Evolutionary conservation across 257 asterid species (phyloP), one percentile per base, ranked within the genome.

Genomic region (Jacaranda mimosifolia): DNA sequence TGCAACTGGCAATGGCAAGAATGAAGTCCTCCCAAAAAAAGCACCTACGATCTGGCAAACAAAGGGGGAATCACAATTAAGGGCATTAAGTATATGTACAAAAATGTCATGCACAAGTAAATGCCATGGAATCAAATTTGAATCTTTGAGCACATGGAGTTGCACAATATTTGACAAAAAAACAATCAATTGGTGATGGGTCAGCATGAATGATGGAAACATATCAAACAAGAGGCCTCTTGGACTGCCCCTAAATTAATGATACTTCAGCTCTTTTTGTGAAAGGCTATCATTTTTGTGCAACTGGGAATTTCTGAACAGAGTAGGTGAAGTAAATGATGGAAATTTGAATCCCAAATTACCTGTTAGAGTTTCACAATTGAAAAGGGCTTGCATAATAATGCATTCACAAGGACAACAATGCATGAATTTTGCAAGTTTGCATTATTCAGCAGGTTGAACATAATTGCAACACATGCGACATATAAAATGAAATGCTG

Each of bases 181-280:
- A 75, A 71, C 1, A 69, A 48, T 69, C 12, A 49, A 26, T 49
- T 52, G 6, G 66, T 26, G 36, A 53, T n/a, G 18, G 67, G 74
- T 63, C 40, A 36, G 72, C 75, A 68, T 45, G 74, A 74, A 84
- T 81, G 79, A 71, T 55, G 71, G 53, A 74, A 77, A 66, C 77
- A 75, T 69, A 75, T 76, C 77, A 79, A 72, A 81, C 72, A 65
- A 71, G 51, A 19, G 49, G 63, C 9, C 62, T 56, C 68, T 42
- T 75, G 62, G 68, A 83, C 82, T 73, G 60, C 63, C 69, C 36
- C 39, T 4, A 39, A 43, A 72, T 63, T 58, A 55, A 26, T 76
- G 63, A 52, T 18, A 73, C 75, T 57, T 35, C 70, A 70, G 36
- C 77, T 43, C 39, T 65, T 40, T 40, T 21, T 10, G 26, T 26